Base-by-base conservation (phyloP, 2,329 filamentous ascomycete species). In the Ophiocordyceps camponoti-rufipedis region DNA sequence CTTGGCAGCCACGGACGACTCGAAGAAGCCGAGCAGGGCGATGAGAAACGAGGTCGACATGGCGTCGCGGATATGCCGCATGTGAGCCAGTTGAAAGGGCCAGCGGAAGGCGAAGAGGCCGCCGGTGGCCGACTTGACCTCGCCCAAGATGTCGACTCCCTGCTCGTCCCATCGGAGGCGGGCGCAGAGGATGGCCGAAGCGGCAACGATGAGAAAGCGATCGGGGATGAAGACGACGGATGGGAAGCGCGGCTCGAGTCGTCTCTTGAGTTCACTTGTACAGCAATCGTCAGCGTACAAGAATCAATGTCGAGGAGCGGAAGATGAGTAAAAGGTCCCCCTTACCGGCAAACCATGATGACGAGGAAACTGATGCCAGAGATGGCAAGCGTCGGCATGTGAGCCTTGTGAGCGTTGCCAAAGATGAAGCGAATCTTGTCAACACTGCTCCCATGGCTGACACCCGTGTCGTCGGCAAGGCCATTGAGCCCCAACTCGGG, bases 21-120 rank as follows among this genome's bases (percentile, higher is more conserved):
- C 91, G 55, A 98, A 98, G 63, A 98, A 98, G n/a, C 91, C 91
- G 0, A 98, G 78, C 23, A 98, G 71, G 1, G 88, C 86, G 51
- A 98, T 94, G 45, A 96, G 71, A 56, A 98, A 94, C 0, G 86
- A 83, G 0, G 91, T 96, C 44, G 85, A 81, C 72, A 96, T 82
- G 35, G 86, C 83, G 50, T 86, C 82, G 19, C 83, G 80, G 45
- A 93, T 84, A 57, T 95, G 82, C 23, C 76, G 72, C 69, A 96
- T 79, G 53, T 93, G 77, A 5, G 75, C 70, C 2, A 75, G 65
- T 51, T 80, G 76, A 55, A 95, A 91, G 0, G 91, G 89, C 72
- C 88, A 95, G 49, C 83, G 78, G 53, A 95, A 87, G 3, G 77
- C 70, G 56, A 96, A 94, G 6, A 71, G 54, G 2, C 78, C 71